Base-by-base conservation (phyloP, 2,329 filamentous ascomycete species). In the Nothomitra cinnamomea region DNA sequence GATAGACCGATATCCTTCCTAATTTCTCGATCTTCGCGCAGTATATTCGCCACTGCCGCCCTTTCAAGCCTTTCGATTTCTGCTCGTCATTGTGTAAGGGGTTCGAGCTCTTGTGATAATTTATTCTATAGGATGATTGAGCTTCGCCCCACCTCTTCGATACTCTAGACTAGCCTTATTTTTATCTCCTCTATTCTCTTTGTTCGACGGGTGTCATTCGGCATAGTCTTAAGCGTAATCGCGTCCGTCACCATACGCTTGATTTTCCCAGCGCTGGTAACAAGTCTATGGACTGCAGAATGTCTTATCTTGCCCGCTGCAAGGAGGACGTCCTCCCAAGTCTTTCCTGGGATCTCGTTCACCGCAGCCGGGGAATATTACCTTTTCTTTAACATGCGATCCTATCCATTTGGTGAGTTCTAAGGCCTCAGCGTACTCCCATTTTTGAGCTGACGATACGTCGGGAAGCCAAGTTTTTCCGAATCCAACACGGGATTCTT, bases 241-340 rank as follows among this genome's bases (percentile, higher is more conserved):
- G 58, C 56, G 22, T 55, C 54, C n/a, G 45, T 36, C 19, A 60
- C 48, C 53, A 60, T 57, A 4, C 54, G 22, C 38, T 51, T 15
- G 36, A 60, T 55, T 41, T 42, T 54, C 12, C 35, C 43, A 49
- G 54, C 53, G 50, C 35, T 60, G 21, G 57, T 56, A 52, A 38
- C 57, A 32, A 57, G 13, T 19, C 59, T 53, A 54, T 60, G 58
- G 24, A 60, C 59, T 55, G 59, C 59, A 17, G 57, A 53, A 48
- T 60, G 57, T 51, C 58, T 56, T 7, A 60, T 28, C 7, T 22
- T 52, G 28, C n/a, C 53, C 15, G 53, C 55, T 38, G 41, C 54
- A 47, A 51, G 43, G 32, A 60, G 58, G 3, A 58, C 53, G 19
- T 56, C 50, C 2, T 52, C 41, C n/a, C 56, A 40, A 41, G 38